phyloP scores from a whole-genome alignment of 1,284 basidiomycete genomes.

The Irpex rosettiformis region DNA sequence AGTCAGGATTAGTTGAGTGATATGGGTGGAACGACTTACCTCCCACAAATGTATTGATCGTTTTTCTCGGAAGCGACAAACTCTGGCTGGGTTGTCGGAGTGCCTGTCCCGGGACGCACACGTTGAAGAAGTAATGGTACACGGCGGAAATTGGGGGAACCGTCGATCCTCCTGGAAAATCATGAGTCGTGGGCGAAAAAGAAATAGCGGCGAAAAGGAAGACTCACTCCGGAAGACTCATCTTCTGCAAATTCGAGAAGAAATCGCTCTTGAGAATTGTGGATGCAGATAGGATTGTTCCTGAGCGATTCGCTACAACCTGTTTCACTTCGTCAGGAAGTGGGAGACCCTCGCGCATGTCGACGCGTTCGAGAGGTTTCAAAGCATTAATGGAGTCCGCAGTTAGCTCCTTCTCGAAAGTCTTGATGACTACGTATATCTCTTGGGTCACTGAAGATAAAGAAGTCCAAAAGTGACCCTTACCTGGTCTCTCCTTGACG shows the following conservation, averaged over 20 bases:
- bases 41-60: constrained; percentile 80
- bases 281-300: constrained; percentile 86
- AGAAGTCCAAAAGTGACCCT: constrained; percentile 52
- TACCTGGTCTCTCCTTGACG: constrained; percentile 79
- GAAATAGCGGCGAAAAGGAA: not conserved
- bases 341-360: constrained; percentile 72
- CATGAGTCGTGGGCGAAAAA: not conserved
- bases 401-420: constrained; percentile 89
- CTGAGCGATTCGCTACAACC: constrained; percentile 82
- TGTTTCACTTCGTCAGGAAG: constrained; percentile 86
- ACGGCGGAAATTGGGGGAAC: constrained; percentile 88
- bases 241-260: constrained; percentile 93
- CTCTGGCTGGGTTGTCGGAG: constrained; percentile 31
- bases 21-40: constrained; percentile 45
- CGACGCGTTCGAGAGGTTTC: constrained; percentile 80
- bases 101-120: constrained; percentile 29
- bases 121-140: constrained; percentile 63
- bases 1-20: not conserved
- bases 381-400: constrained; percentile 79
- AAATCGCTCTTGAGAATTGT: constrained; percentile 98
- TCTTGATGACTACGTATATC: constrained; percentile 74
- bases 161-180: constrained; percentile 76
- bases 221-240: constrained; percentile 86
- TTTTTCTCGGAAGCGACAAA: constrained; percentile 38
- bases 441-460: not conserved